These are phyloP conservation scores for Cladosporium sp. DNA, from an alignment of 2,329 filamentous ascomycete species.

Conservation along the genomic window DNA sequence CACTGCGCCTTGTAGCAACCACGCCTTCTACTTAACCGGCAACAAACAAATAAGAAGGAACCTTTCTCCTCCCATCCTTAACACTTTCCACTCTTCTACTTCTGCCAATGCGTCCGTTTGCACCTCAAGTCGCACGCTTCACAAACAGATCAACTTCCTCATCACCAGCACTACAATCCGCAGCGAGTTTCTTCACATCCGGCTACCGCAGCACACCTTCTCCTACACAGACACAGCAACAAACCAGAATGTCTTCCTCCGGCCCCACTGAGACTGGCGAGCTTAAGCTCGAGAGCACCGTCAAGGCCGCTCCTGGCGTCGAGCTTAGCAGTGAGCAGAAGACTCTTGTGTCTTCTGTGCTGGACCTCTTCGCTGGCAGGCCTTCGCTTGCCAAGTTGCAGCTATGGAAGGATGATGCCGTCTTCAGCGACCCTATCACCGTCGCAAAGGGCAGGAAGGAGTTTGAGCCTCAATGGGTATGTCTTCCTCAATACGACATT, in stretches of 20 bases:
- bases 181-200: conserved; percentile 5
- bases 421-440: conserved; percentile 61
- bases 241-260: conserved; percentile 31
- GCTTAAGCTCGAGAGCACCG: conserved; percentile 56
- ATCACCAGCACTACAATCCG: conserved; percentile 4
- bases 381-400: conserved; percentile 60
- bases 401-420: conserved; percentile 60
- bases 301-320: conserved; percentile 55
- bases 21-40: neutral
- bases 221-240: neutral
- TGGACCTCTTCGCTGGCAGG: conserved; percentile 63
- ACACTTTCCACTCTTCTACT: neutral
- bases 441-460: conserved; percentile 57
- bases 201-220: neutral
- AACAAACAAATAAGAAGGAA: conserved; percentile 11
- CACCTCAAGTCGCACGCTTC: conserved; percentile 15
- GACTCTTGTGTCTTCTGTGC: conserved; percentile 57
- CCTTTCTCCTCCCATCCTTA: neutral
- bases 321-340: conserved; percentile 53
- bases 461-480: conserved; percentile 51
- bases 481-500: neutral
- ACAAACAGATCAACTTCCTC: conserved; percentile 11
- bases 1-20: neutral
- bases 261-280: conserved; percentile 28
- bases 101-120: conserved; percentile 17